Percentiles rank a stretch among this genome's conserved stretches.
These are phyloP conservation scores for Mucor mucedo DNA, from an alignment of 371 early-diverging fungal species.

Conservation along the genomic window DNA sequence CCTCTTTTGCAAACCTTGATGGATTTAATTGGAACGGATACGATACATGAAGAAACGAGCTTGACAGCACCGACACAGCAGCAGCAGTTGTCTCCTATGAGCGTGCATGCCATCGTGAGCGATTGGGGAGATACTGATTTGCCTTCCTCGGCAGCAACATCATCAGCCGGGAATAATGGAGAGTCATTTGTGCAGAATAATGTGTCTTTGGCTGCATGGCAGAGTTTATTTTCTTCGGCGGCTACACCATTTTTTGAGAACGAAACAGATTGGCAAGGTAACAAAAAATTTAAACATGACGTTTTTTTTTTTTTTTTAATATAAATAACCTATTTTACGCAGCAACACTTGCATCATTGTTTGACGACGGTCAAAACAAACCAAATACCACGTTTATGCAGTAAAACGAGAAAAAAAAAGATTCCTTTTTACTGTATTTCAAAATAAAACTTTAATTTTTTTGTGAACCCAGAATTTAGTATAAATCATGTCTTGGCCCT, in stretches of 20 bases:
- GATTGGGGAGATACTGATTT: slow-evolving; percentile 17
- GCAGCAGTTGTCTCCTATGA: slow-evolving; percentile 29
- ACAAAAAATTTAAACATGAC: neutral
- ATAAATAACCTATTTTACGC: neutral
- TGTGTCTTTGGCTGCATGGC: slow-evolving; percentile 28
- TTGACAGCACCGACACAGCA: neutral
- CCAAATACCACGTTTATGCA: slow-evolving; percentile 3
- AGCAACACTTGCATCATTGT: slow-evolving; percentile 19
- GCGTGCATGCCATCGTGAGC: slow-evolving; percentile 33
- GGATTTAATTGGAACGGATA: slow-evolving; percentile 20
- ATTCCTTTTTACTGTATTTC: neutral
- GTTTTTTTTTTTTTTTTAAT: neutral
- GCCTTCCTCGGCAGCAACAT: neutral
- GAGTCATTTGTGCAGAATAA: slow-evolving; percentile 16
- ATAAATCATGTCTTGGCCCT: neutral
- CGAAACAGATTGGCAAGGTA: slow-evolving; percentile 31
- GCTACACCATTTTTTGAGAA: slow-evolving; percentile 31
- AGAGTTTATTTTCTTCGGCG: slow-evolving; percentile 30
- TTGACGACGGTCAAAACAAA: slow-evolving; percentile 22
- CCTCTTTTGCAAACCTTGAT: slow-evolving; percentile 25
- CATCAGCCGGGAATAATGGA: neutral
- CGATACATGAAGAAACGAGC: neutral
- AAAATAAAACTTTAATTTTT: neutral
- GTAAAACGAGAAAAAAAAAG: too few species aligned
- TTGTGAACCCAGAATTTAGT: neutral